Percentiles rank a stretch among this genome's conserved stretches.
Evolutionary conservation across 2,329 filamentous ascomycete species (phyloP).

Genomic region (Cytospora paraplurivora): DNA sequence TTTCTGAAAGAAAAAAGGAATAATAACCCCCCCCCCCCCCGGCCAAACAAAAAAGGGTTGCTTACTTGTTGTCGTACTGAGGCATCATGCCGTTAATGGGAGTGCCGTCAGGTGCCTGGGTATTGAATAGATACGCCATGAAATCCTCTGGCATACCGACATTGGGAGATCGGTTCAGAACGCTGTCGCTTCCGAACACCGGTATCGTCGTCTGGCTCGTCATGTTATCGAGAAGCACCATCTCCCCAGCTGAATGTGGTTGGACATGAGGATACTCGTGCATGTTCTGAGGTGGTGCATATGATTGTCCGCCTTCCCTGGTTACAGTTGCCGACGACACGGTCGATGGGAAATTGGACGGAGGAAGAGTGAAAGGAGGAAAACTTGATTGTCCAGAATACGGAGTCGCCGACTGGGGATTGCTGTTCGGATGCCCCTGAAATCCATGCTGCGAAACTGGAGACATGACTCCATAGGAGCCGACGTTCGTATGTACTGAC

Average conservation of each 20-base stretch:
- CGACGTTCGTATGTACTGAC: constrained; percentile 49
- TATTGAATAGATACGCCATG: constrained; percentile 81
- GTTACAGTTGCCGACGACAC: constrained; percentile 41
- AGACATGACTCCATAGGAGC: constrained; percentile 55
- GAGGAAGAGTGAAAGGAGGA: constrained; percentile 65
- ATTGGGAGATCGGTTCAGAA: constrained; percentile 81
- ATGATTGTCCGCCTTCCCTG: constrained; percentile 42
- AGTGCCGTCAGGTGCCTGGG: constrained; percentile 55
- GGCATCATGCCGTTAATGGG: constrained; percentile 56
- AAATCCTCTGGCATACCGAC: constrained; percentile 83
- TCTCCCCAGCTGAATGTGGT: constrained; percentile 51
- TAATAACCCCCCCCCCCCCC: too few relatives aligned
- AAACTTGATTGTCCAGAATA: constrained; percentile 63
- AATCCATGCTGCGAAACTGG: constrained; percentile 55
- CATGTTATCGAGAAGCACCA: constrained; percentile 66
- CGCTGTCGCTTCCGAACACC: constrained; percentile 81
- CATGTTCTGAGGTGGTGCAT: constrained; percentile 33
- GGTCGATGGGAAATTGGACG: constrained; percentile 56
- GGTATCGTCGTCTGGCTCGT: constrained; percentile 71
- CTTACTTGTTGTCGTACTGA: constrained; percentile 48
- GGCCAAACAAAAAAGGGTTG: not conserved
- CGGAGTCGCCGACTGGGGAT: constrained; percentile 45
- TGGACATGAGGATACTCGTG: constrained; percentile 50
- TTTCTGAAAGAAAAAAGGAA: too few relatives aligned
- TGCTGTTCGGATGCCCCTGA: constrained; percentile 49